Base-by-base conservation (phyloP, 1,139 yeast genomes). In the Taphrina betulina region DNA sequence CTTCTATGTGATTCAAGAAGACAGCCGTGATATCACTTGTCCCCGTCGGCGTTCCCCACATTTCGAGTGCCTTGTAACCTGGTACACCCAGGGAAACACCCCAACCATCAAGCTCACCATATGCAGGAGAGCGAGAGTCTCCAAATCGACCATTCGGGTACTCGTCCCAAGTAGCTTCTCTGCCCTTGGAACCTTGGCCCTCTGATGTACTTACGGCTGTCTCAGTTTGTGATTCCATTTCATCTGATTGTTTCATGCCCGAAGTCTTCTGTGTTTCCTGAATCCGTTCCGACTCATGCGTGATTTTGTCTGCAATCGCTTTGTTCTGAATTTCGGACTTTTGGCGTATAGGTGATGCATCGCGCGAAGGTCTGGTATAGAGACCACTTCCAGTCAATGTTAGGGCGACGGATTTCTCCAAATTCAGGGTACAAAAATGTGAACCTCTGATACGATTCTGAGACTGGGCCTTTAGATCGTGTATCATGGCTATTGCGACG, bases 91-190 rank as follows among this genome's bases (percentile, higher is more conserved):
- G 77, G 3, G 86, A 81, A 1, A 96, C 95, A 1, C 98, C 97
- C 69, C 92, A 92, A 31, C 97, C 98, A 68, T 90, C 96, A 66
- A 90, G 86, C 70, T 90, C 96, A 72, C 98, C 98, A 71, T 85
- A 92, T 0, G 98, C 64, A 3, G 98, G 98, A 31, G 97, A 89
- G 64, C 95, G 78, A 0, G 97, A 88, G 71, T 94, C 96, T 71
- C 98, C 96, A 69, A 89, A 92, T 72, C 98, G 80, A 66, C 98
- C 98, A 68, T 92, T 92, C 16, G 97, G 95, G 70, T 88, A 92
- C 66, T 92, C 98, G 73, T 92, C 98, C 98, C 98, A 92, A 2
- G 94, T 87, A 7, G 96, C 96, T 69, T 87, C 95, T 63, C 90
- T 81, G 23, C 96, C 95, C 42, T 87, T 68, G 1, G 85, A 40